Evolutionary conservation across 139 green algal species (phyloP), one percentile per base, ranked within the genome.

Genomic region (Zygnema cylindricum): DNA sequence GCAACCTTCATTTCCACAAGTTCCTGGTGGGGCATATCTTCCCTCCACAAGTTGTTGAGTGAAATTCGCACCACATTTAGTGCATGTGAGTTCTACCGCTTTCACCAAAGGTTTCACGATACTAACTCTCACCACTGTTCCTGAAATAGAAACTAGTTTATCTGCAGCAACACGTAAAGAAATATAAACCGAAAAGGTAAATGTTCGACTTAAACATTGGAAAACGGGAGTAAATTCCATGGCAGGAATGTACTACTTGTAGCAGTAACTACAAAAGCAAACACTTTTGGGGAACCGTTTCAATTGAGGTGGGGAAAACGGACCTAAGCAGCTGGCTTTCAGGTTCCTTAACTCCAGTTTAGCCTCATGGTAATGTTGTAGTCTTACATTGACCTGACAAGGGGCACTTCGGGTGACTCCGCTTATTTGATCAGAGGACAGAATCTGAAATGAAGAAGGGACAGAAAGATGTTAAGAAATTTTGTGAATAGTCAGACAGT

Each of bases 71-170:
- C 85, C 85, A 79, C 85, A 90, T 21, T 95, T 96, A 82, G 83
- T 92, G 89, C 96, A 98, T 0, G 92, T 89, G 87, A 97, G 98
- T 30, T 88, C 79, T 94, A 98, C 94, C 2, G 86, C 41, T 0
- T 77, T 92, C 11, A 97, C 90, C 43, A 97, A 84, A 0, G 95
- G 94, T 38, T 89, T 91, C 38, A 95, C 87, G 1, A 91, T 87
- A 30, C 93, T 95, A 78, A 94, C 91, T 7, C 95, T 92, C 57
- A 96, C 92, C 0, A 98, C 95, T 0, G 95, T 98, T 69, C 96
- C 96, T 0, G 88, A 89, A 38, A 98, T 75, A 0, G 92, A 95
- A 0, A 96, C 95, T 39, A 98, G 89, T 77, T 92, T 94, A 49
- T 95, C 95, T 95, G 89, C 33, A 38, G 1, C 21, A 54, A 40